These are phyloP conservation scores for Crucihimalaya himalaica DNA, from an alignment of 345 rosid genomes.

Conservation along the genomic window DNA sequence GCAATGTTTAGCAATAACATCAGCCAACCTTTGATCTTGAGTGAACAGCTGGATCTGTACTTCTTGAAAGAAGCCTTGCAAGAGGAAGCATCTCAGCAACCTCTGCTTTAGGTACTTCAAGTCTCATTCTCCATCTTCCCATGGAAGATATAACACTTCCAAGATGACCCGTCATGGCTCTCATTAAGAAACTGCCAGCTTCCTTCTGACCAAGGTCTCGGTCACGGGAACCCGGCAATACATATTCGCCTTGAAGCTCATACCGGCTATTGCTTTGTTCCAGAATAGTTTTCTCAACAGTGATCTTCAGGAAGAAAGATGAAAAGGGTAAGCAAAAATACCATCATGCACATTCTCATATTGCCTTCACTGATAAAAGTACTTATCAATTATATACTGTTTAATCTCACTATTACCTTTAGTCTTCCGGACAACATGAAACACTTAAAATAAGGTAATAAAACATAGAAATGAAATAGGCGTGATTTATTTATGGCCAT, in stretches of 20 bases:
- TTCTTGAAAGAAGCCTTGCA: conserved; percentile 95
- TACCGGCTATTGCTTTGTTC: conserved; percentile 89
- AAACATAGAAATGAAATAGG: background rate
- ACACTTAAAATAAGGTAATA: background rate
- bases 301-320: conserved; percentile 56
- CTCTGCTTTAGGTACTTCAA: conserved; percentile 98
- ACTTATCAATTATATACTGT: background rate
- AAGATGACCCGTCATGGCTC: conserved; percentile 92
- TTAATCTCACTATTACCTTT: conserved; percentile 1
- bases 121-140: conserved; percentile 99
- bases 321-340: conserved; percentile 36
- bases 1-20: conserved; percentile 17
- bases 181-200: conserved; percentile 74
- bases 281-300: conserved; percentile 87
- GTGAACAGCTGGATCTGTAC: conserved; percentile 96
- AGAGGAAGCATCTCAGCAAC: conserved; percentile 99
- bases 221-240: conserved; percentile 91
- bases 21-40: conserved; percentile 84
- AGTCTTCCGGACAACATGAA: conserved; percentile 18
- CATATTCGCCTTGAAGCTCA: conserved; percentile 99
- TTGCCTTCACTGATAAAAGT: conserved; percentile 14
- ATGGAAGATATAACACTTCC: conserved; percentile 95
- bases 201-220: conserved; percentile 71
- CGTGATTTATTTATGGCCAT: background rate
- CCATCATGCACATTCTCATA: conserved; percentile 26